Evolutionary conservation across 2,329 filamentous ascomycete species (phyloP), one percentile per base, ranked within the genome.

Genomic region (Aspergillus sp.): DNA sequence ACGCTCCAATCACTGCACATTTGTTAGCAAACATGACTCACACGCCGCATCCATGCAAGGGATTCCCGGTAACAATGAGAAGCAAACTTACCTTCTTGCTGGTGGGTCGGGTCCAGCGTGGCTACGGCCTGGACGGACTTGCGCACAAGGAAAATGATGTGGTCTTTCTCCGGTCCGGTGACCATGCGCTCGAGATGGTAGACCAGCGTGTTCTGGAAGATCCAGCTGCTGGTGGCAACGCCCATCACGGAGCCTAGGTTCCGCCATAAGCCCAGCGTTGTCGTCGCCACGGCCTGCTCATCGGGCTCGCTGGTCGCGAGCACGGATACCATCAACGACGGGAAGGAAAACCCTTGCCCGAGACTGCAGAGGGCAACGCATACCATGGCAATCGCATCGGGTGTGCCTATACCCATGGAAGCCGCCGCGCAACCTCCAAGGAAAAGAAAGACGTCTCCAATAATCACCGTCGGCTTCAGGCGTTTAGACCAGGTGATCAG

Each of bases 211-310:
- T 92, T 92, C 76, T 94, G 90, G 62, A 93, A 78, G 7, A 92
- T 84, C 58, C 92, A 81, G 70, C 87, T 90, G 65, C 86, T 90
- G 55, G 83, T 78, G 0, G 90, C 86, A 49, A 93, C 84, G n/a
- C 90, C 90, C 69, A 92, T 81, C 1, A 93, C 89, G 57, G 83
- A 84, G 6, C 90, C 90, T 5, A 93, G 75, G 59, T 85, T 86
- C 56, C 90, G 83, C 85, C 88, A 92, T 18, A 93, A 77, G 18
- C 89, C 83, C 61, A 93, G 77, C 0, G 90, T 91, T 55, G 84
- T 86, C 1, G 89, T 90, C 12, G 87, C 86, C 46, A 90, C 86
- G 14, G 88, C 88, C 71, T 90, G 87, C 52, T 89, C 85, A 5
- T 78, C 70, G 67, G 88, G 85, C 5, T 81, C 74, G 49, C 83